Conservation (phyloP, 768 basidiomycete genomes). For the Glaciozyma martinii region DNA sequence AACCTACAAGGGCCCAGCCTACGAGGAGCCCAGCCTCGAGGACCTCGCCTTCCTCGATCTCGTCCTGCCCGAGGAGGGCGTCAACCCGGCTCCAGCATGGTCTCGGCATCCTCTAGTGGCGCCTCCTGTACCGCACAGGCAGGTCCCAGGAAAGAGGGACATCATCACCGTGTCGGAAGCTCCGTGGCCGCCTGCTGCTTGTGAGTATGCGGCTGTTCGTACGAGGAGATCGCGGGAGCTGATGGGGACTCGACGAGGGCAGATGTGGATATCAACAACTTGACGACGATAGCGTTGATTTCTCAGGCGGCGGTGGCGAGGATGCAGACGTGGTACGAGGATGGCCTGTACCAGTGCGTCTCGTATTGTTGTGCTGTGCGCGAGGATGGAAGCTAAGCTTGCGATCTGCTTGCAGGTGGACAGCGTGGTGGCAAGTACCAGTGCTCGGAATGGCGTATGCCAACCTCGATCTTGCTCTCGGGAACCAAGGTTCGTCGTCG, state of each 20-base stretch:
- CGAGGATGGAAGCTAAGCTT: neutral
- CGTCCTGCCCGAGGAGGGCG: neutral
- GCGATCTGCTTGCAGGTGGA: constrained; percentile 4
- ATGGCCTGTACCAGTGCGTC: constrained; percentile 17
- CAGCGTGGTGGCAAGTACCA: constrained; percentile 17
- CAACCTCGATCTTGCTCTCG: constrained; percentile 15
- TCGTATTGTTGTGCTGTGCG: neutral
- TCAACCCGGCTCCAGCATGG: neutral
- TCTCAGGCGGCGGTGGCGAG: constrained; percentile 11
- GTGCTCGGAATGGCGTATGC: constrained; percentile 18
- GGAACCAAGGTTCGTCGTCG: constrained; percentile 11
- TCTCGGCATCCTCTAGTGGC: neutral
- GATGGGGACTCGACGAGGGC: neutral
- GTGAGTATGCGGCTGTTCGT: neutral
- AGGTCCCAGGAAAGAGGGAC: neutral
- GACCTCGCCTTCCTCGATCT: neutral
- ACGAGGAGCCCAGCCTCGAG: neutral
- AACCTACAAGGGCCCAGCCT: neutral
- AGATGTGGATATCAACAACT: constrained; percentile 21
- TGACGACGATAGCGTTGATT: constrained; percentile 10
- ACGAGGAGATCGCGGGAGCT: neutral
- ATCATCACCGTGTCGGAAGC: neutral
- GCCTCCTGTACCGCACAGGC: neutral
- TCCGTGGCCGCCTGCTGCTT: neutral
- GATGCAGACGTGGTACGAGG: constrained; percentile 24